Conservation (phyloP, 805 yeast species). For the Teunomyces lycoperdinae region DNA sequence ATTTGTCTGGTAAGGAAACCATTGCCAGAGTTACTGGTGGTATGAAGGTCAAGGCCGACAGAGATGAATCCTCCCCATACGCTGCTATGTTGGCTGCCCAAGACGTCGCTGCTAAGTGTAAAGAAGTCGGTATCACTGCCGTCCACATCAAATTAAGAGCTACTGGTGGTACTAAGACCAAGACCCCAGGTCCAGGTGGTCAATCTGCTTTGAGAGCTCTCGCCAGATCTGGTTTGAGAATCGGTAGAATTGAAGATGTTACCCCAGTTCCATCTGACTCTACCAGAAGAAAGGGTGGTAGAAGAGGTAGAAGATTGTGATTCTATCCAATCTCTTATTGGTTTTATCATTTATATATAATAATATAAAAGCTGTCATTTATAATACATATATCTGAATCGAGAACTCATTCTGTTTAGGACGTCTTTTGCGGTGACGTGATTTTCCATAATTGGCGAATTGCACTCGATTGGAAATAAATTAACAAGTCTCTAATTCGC, state of each 20-base stretch:
- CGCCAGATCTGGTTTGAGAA: conserved; percentile 99
- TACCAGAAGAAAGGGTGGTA: conserved; percentile 99
- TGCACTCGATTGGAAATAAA: too few species aligned
- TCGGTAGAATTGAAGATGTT: conserved; percentile 99
- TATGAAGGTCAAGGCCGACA: conserved; percentile 99
- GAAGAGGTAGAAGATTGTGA: conserved; percentile 99
- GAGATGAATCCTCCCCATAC: conserved; percentile 99
- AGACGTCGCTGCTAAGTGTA: conserved; percentile 98
- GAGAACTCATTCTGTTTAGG: background rate
- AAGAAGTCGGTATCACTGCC: conserved; percentile 99
- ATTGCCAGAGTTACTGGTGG: conserved; percentile 99
- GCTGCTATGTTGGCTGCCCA: conserved; percentile 99
- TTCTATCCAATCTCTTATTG: conserved; percentile 10
- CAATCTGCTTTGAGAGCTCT: conserved; percentile 98
- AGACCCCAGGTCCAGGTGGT: conserved; percentile 99
- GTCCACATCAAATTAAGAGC: conserved; percentile 99
- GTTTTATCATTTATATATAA: conserved; percentile 2
- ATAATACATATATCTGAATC: conserved; percentile 1
- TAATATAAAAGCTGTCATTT: conserved; percentile 3
- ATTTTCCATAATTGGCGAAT: too few species aligned
- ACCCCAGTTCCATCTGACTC: conserved; percentile 99
- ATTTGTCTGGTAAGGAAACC: conserved; percentile 99
- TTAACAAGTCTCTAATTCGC: background rate
- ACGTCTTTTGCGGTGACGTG: too few species aligned
- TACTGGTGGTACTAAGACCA: conserved; percentile 99